These are phyloP conservation scores for Ajuga reptans DNA, from an alignment of 305 asterid species.

Conservation along the genomic window DNA sequence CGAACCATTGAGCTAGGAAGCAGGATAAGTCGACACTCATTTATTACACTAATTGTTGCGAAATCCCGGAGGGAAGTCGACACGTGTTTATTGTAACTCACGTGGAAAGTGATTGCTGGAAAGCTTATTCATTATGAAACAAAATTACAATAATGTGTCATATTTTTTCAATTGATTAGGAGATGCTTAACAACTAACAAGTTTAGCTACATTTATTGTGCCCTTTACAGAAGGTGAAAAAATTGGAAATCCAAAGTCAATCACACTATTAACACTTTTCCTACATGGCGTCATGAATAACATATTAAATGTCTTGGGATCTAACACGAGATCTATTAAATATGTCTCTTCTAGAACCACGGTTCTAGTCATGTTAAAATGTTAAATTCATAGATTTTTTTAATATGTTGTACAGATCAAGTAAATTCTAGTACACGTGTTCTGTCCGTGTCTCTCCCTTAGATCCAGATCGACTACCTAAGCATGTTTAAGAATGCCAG, in stretches of 20 bases:
- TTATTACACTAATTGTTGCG: background rate
- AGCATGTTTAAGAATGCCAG: background rate
- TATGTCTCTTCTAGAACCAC: background rate
- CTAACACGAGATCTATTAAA: background rate
- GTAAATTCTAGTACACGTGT: background rate
- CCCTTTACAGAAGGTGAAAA: background rate
- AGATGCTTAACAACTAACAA: background rate
- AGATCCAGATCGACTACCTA: background rate
- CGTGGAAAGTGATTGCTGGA: background rate
- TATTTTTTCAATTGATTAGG: background rate
- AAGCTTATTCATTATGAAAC: background rate
- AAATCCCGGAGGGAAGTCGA: background rate
- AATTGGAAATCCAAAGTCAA: background rate
- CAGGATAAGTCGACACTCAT: background rate
- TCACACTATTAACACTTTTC: background rate
- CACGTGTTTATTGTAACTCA: background rate
- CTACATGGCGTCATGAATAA: background rate
- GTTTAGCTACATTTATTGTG: background rate
- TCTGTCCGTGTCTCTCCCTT: background rate
- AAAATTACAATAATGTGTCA: background rate
- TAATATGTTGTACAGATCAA: background rate
- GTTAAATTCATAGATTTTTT: background rate
- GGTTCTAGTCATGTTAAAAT: conserved; percentile 5
- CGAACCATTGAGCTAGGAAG: background rate
- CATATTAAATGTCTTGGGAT: background rate